A percentile compares a stretch with the other conserved stretches of the same genome.
phyloP scores from a whole-genome alignment of 306 rosid genomes.

The barrel medic (Medicago truncatula) region DNA sequence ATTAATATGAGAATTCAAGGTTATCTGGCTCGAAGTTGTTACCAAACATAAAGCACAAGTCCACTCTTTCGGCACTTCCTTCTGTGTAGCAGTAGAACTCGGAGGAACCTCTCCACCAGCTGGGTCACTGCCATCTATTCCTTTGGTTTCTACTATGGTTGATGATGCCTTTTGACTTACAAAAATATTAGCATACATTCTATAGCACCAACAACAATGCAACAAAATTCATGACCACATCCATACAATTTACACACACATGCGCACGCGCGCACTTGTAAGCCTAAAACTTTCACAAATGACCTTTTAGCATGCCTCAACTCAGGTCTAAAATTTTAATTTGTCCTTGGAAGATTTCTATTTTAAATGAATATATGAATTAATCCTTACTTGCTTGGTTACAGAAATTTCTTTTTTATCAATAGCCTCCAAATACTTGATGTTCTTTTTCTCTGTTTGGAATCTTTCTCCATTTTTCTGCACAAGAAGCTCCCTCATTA shows the following conservation, averaged over 20 bases:
- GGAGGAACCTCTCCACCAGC: slow-evolving; percentile 34
- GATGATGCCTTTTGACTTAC: slow-evolving; percentile 34
- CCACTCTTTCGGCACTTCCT: slow-evolving; percentile 57
- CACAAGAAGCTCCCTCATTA: neutral
- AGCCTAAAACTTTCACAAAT: too few species aligned
- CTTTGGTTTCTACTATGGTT: neutral
- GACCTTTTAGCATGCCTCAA: neutral
- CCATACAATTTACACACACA: neutral
- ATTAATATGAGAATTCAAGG: slow-evolving; percentile 34
- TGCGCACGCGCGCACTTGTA: neutral
- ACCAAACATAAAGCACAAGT: slow-evolving; percentile 54
- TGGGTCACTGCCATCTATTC: neutral
- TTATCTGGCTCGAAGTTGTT: neutral
- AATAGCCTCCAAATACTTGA: neutral
- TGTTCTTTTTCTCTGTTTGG: neutral
- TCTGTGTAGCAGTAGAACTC: slow-evolving; percentile 14
- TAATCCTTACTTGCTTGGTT: neutral
- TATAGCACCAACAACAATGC: too few species aligned
- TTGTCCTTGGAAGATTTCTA: too few species aligned
- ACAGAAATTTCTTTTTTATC: neutral
- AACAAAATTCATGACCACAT: too few species aligned
- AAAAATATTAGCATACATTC: neutral
- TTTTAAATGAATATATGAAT: neutral
- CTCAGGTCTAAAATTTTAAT: neutral
- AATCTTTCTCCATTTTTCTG: neutral